Evolutionary conservation across 305 asterid species (phyloP).

Genomic region (Solanum hybrid): DNA sequence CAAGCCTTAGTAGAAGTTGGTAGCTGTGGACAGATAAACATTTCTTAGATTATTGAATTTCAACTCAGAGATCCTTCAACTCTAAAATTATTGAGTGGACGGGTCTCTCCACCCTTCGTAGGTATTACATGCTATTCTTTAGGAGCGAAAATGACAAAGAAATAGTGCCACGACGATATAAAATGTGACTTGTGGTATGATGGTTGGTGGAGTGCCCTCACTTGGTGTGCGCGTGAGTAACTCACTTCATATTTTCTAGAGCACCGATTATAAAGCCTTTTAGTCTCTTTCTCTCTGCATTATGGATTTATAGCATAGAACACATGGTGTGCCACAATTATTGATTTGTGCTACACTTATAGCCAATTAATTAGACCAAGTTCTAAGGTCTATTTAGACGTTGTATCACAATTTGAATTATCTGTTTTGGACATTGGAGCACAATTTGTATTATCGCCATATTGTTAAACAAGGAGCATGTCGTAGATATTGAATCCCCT

Average conservation of each 20-base stretch:
- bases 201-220: not conserved
- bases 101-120: not conserved
- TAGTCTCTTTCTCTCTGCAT: not conserved
- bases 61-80: not conserved
- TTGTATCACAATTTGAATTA: not conserved
- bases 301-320: not conserved
- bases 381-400: not conserved
- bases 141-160: not conserved
- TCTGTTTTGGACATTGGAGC: not conserved
- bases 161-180: not conserved
- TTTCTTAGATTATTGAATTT: not conserved
- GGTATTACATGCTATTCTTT: not conserved
- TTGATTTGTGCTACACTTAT: not conserved
- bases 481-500: not conserved
- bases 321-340: not conserved
- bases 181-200: not conserved
- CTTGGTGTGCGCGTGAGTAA: not conserved
- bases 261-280: not conserved
- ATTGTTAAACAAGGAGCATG: not conserved
- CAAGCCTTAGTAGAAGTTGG: not conserved
- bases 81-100: not conserved
- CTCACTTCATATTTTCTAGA: not conserved
- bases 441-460: conserved; percentile 5
- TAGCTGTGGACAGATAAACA: not conserved
- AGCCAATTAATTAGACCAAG: not conserved